Base-by-base conservation (phyloP, 805 yeast species). In the Myxozyma neglecta region DNA sequence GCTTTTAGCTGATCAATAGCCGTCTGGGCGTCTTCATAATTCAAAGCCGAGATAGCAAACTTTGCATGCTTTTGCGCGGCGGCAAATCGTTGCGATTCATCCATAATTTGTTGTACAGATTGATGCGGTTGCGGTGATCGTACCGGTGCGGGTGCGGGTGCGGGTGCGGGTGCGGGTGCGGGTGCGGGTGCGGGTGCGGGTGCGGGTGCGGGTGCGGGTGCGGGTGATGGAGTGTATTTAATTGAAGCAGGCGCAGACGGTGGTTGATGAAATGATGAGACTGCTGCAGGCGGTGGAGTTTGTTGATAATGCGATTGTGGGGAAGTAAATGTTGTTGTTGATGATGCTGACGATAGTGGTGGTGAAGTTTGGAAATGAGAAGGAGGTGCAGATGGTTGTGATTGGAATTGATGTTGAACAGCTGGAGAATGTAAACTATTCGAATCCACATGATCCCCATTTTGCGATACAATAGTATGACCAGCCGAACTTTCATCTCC, bases 11-110 rank as follows among this genome's bases (percentile, higher is more conserved):
- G 88, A 8, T 69, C 68, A 53, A 84, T 78, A 2, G 91, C 92
- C 0, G 91, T 87, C n/a, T 68, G 74, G 7, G 80, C 72, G 63
- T 87, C 92, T 68, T 87, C 92, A 70, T 85, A 87, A 70, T 84
- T 85, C 40, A 87, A 77, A 0, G 92, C 90, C 10, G 89, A 85
- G 10, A 85, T 80, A n/a, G 90, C 91, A 70, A 82, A 87, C 66
- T 81, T 83, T 60, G 90, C 87, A 63, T 83, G 86, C 68, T 86
- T 86, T 68, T 84, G 85, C 1, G 87, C 84, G 4, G 69, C 60
- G 2, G 72, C 66, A 1, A 79, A 71, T 1, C 76, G 60, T 42
- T 77, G 75, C 1, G 77, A 76, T 44, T 76, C 73, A 34, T 68
- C 69, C 49, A 79, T 57, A 18, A 76, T 71, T 5, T 53, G 47